phyloP scores from a whole-genome alignment of 805 yeast species.

The Metschnikowia kofuensis region DNA sequence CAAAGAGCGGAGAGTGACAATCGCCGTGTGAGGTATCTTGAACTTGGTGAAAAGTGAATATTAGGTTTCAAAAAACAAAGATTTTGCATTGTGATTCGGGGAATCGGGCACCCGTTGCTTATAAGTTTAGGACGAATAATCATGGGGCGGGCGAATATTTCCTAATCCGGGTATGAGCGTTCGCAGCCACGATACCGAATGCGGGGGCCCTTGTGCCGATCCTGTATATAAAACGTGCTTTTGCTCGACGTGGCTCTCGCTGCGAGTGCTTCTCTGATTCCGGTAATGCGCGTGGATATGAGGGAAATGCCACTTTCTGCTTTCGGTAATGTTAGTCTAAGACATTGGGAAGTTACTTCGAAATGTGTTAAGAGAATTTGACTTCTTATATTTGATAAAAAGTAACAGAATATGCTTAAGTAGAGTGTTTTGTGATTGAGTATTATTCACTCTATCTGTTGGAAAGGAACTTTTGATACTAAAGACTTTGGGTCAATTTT shows the following conservation, averaged over 20 bases:
- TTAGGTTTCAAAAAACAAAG: no score
- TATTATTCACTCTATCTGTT: no score
- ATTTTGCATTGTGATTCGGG: not conserved
- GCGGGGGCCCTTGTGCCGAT: not conserved
- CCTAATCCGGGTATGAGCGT: constrained; percentile 16
- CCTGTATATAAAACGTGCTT: not conserved
- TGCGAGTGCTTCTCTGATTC: not conserved
- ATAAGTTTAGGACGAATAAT: constrained; percentile 5
- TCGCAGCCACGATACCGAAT: constrained; percentile 18
- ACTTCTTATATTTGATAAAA: not conserved
- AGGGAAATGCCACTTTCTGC: not conserved
- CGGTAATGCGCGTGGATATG: not conserved
- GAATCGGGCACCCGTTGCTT: not conserved
- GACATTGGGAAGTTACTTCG: no score
- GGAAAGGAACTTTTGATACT: no score
- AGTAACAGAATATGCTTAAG: no score
- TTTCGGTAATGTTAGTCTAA: not conserved
- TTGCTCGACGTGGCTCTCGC: not conserved
- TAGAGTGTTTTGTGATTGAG: no score
- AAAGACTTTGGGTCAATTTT: no score
- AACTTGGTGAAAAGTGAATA: no score
- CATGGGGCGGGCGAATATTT: not conserved
- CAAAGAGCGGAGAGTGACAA: not conserved
- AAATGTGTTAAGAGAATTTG: not conserved
- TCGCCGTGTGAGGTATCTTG: not conserved